These are phyloP conservation scores for Neurospora tetrasperma DNA, from an alignment of 495 filamentous ascomycete genomes.

Conservation along the genomic window DNA sequence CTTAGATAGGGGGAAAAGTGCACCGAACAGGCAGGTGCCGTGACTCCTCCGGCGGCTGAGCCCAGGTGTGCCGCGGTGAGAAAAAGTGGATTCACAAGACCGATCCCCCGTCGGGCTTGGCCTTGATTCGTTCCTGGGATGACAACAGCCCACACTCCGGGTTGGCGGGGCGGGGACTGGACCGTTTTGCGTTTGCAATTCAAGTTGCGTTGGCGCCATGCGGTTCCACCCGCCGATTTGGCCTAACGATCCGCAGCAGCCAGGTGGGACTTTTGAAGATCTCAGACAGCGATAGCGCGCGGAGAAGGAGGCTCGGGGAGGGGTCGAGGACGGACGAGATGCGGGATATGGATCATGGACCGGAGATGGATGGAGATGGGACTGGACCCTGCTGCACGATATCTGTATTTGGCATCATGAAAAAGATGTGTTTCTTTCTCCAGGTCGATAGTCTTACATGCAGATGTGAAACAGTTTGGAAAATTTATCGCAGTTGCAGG, in stretches of 20 bases:
- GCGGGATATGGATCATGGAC: neutral
- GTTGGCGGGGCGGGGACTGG: neutral
- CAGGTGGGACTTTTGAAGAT: neutral
- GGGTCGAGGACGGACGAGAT: slow-evolving; percentile 10
- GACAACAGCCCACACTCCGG: too few species aligned
- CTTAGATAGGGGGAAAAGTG: neutral
- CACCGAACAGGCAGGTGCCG: neutral
- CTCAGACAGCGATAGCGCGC: neutral
- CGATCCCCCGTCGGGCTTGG: neutral
- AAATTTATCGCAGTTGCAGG: neutral
- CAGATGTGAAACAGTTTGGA: neutral
- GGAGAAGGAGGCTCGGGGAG: slow-evolving; percentile 21
- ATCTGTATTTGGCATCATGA: neutral
- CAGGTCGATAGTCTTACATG: neutral
- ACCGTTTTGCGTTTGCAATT: neutral
- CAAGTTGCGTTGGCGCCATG: neutral
- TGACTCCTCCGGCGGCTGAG: neutral
- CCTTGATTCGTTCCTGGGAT: neutral
- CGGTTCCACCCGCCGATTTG: neutral
- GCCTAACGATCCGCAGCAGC: neutral
- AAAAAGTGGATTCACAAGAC: neutral
- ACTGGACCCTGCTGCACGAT: neutral
- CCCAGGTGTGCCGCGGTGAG: neutral
- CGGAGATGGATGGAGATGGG: neutral
- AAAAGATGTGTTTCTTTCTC: neutral